Evolutionary conservation across 2,329 filamentous ascomycete genomes (phyloP), one percentile per base, ranked within the genome.

Genomic region (Penicillium sp.): DNA sequence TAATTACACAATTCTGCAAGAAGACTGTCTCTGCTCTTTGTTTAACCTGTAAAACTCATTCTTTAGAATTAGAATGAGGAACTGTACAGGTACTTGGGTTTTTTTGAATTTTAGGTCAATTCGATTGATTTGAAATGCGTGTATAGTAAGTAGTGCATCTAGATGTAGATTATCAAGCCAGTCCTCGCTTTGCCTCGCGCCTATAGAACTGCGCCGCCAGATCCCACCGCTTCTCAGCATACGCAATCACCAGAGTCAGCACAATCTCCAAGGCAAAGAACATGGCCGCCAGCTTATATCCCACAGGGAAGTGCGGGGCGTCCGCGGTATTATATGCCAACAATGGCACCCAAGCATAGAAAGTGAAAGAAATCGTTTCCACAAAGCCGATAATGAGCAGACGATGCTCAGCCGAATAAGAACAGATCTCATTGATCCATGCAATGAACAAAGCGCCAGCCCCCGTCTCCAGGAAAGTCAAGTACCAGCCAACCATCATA

Each of bases 311-410:
- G 20, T 66, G 65, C n/a, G 75, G 74, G 2, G 71, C 70, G 8
- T 77, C 65, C 1, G 64, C 65, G 0, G 68, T 67, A 24, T 72
- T 64, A 54, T 73, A 75, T 5, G 70, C 65, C 28, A 77, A 58
- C 8, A 77, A 55, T 3, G 74, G 75, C 5, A 79, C 66, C 72
- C 76, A 79, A 0, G 76, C 72, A 58, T 76, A 71, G 47, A 78
- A 76, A 0, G 72, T 74, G 58, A 78, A 79, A 0, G 72, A 74
- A 2, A 70, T 65, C 0, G 74, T 74, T 61, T 79, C 77, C 65
- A 81, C 79, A 14, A 79, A 72, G 0, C 78, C 79, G 2, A 81
- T 74, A 3, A 80, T 77, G 4, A 81, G 62, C 2, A 78, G 75
- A 0, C 79, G 71, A 18, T 80, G 77, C 64, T 81, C 79, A 1